Percentiles rank a stretch among this genome's conserved stretches.
phyloP scores from a whole-genome alignment of 139 green algal genomes.

The Gonium pectorale region DNA sequence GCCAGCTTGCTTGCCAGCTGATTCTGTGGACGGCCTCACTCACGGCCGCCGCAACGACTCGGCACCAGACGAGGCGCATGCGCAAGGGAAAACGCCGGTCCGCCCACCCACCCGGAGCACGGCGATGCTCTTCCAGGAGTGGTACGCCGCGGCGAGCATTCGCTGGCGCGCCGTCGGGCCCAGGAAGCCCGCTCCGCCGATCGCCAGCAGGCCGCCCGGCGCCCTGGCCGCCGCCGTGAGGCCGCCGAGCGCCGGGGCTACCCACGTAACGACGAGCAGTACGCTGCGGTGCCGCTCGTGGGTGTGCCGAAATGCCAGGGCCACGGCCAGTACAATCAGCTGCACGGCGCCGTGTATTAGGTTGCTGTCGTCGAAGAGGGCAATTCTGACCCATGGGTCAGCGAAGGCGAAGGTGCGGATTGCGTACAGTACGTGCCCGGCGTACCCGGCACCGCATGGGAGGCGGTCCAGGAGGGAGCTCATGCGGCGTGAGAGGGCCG shows the following conservation, averaged over 20 bases:
- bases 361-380: neutral
- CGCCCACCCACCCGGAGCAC: neutral
- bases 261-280: neutral
- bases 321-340: neutral
- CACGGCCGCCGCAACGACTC: too few relatives aligned
- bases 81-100: too few relatives aligned
- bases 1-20: too few relatives aligned
- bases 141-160: neutral
- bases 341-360: neutral
- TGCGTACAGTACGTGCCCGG: neutral
- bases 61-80: too few relatives aligned
- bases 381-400: neutral
- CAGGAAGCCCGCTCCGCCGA: neutral
- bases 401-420: neutral
- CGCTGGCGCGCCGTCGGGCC: neutral
- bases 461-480: neutral
- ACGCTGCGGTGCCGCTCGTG: neutral
- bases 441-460: neutral
- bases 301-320: neutral
- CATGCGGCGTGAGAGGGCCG: neutral
- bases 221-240: neutral
- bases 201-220: neutral
- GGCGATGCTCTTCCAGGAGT: neutral
- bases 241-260: neutral
- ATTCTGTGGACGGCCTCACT: too few relatives aligned